phyloP scores from a whole-genome alignment of 2,329 filamentous ascomycete species.

The Scedosporium minutisporum region DNA sequence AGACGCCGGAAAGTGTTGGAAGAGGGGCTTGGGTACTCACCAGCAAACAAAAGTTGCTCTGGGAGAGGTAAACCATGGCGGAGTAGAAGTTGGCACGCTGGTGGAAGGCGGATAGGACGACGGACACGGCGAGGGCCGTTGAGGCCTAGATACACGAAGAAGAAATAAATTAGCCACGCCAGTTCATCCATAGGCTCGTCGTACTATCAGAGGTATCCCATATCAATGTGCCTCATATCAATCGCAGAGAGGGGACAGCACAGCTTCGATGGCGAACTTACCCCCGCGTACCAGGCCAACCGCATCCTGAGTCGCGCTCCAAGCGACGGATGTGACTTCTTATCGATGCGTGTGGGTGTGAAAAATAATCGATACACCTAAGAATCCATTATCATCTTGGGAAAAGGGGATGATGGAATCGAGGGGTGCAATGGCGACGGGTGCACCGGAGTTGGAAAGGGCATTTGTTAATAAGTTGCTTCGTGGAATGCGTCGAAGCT shows the following conservation, averaged over 20 bases:
- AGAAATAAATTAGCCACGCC: not conserved
- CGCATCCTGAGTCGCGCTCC: constrained; percentile 31
- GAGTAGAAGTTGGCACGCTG: constrained; percentile 98
- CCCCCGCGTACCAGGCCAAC: constrained; percentile 51
- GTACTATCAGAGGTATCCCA: not conserved
- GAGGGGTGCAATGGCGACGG: not conserved
- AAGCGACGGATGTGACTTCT: not conserved
- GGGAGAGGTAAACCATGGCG: constrained; percentile 89
- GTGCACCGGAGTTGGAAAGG: not conserved
- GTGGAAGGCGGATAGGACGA: constrained; percentile 83
- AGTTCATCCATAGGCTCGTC: not conserved
- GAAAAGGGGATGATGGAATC: not conserved
- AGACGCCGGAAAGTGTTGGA: not conserved
- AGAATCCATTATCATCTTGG: constrained; percentile 2
- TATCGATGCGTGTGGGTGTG: not conserved
- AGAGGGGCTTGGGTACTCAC: constrained; percentile 35
- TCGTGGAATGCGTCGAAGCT: not conserved
- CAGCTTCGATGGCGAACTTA: constrained; percentile 27
- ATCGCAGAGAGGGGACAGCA: not conserved
- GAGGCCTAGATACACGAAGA: constrained; percentile 48
- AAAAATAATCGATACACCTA: not conserved
- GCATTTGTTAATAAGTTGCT: not conserved
- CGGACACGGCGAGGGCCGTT: constrained; percentile 70
- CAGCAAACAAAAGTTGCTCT: constrained; percentile 92
- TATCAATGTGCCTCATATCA: not conserved